Conservation (phyloP, 2,329 filamentous ascomycete genomes). For the Calonectria pauciramosa region DNA sequence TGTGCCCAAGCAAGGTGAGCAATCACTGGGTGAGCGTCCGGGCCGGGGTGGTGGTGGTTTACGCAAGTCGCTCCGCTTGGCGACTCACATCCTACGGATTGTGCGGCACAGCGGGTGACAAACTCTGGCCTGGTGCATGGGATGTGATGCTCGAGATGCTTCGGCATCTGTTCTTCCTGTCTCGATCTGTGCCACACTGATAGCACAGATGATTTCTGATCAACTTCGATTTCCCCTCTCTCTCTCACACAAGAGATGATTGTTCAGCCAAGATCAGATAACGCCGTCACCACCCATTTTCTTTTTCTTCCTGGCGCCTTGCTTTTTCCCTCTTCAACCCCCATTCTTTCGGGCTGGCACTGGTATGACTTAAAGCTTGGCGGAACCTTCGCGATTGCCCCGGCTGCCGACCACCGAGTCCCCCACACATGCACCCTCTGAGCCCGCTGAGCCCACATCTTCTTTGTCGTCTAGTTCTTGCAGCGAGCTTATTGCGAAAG, state of each 20-base stretch:
- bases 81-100: neutral
- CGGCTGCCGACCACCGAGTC: neutral
- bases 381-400: neutral
- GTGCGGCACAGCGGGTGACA: slow-evolving; percentile 10
- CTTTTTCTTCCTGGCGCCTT: neutral
- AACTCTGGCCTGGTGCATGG: neutral
- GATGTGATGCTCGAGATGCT: slow-evolving; percentile 6
- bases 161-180: neutral
- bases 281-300: neutral
- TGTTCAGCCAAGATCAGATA: neutral
- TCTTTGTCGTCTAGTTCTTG: neutral
- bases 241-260: neutral
- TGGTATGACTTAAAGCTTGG: neutral
- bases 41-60: slow-evolving; percentile 1
- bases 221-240: neutral
- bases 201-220: neutral
- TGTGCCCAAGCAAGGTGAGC: neutral
- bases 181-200: neutral
- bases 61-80: slow-evolving; percentile 2
- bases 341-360: neutral
- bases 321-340: neutral
- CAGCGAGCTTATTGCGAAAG: slow-evolving; percentile 6
- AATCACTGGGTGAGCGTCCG: neutral
- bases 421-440: neutral
- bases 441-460: neutral